Evolutionary conservation across 805 yeast genomes (phyloP).

Genomic region (Suhomyces kilbournensis): DNA sequence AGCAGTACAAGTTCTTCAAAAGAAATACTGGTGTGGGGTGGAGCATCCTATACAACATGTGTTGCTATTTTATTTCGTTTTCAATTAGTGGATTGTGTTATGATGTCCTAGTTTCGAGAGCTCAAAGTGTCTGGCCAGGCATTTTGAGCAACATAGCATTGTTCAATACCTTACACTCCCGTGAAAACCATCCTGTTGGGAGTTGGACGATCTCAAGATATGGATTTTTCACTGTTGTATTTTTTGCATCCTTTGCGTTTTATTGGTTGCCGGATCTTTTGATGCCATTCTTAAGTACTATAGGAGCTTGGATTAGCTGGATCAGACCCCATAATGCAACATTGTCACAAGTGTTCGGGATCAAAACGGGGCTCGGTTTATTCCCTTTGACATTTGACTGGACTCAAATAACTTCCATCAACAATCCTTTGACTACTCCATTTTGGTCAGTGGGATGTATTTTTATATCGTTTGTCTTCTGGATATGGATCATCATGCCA

Average conservation of each 20-base stretch:
- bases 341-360: conserved; percentile 24
- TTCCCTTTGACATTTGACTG: conserved; percentile 28
- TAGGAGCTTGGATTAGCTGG: conserved; percentile 30
- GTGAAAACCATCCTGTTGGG: neutral
- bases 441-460: conserved; percentile 7
- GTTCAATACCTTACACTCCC: conserved; percentile 10
- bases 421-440: conserved; percentile 16
- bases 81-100: conserved; percentile 26
- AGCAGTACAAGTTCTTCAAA: conserved; percentile 15
- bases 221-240: conserved; percentile 14
- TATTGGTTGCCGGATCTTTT: conserved; percentile 28
- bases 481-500: conserved; percentile 6
- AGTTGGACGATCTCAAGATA: conserved; percentile 15
- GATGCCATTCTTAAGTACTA: conserved; percentile 21
- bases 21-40: conserved; percentile 19
- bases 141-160: conserved; percentile 17
- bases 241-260: conserved; percentile 19
- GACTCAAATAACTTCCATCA: conserved; percentile 18
- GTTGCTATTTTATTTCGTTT: conserved; percentile 14
- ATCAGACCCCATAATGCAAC: conserved; percentile 21
- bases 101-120: conserved; percentile 26
- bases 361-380: conserved; percentile 23
- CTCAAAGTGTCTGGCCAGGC: conserved; percentile 52
- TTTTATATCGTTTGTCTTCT: neutral
- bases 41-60: conserved; percentile 14